These are phyloP conservation scores for Jacaranda mimosifolia DNA, from an alignment of 257 asterid species.

Conservation along the genomic window DNA sequence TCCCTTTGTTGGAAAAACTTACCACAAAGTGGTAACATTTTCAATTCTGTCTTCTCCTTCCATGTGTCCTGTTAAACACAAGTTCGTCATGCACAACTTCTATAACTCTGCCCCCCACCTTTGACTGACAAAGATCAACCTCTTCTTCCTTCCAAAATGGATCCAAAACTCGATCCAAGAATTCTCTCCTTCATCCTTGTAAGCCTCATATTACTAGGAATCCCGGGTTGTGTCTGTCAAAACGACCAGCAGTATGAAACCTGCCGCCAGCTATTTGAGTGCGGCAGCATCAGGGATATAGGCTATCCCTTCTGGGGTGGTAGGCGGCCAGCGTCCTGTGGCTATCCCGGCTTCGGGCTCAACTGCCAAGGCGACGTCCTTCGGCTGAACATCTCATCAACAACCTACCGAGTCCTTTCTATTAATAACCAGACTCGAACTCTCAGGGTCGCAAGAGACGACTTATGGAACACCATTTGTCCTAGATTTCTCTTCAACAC, in stretches of 20 bases:
- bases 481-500: slow-evolving; percentile 25
- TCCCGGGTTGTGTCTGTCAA: slow-evolving; percentile 45
- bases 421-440: background rate
- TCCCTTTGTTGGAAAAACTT: slow-evolving; percentile 32
- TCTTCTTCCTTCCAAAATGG: background rate
- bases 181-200: slow-evolving; percentile 42
- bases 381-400: slow-evolving; percentile 34
- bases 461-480: slow-evolving; percentile 46
- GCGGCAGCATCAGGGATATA: slow-evolving; percentile 36
- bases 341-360: slow-evolving; percentile 64
- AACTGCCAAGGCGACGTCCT: slow-evolving; percentile 39
- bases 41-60: slow-evolving; percentile 28
- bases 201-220: slow-evolving; percentile 23
- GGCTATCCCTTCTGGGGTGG: slow-evolving; percentile 68
- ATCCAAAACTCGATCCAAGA: background rate
- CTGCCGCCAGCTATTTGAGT: slow-evolving; percentile 41
- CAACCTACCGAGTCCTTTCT: slow-evolving; percentile 32
- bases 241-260: slow-evolving; percentile 18
- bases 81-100: background rate
- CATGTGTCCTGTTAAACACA: background rate
- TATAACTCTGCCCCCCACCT: slow-evolving; percentile 9
- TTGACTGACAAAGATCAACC: background rate
- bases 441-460: slow-evolving; percentile 51
- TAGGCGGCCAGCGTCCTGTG: slow-evolving; percentile 49
- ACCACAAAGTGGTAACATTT: background rate